Base-by-base conservation (phyloP, 1,139 yeast genomes). In the Geotrichum siamense region DNA sequence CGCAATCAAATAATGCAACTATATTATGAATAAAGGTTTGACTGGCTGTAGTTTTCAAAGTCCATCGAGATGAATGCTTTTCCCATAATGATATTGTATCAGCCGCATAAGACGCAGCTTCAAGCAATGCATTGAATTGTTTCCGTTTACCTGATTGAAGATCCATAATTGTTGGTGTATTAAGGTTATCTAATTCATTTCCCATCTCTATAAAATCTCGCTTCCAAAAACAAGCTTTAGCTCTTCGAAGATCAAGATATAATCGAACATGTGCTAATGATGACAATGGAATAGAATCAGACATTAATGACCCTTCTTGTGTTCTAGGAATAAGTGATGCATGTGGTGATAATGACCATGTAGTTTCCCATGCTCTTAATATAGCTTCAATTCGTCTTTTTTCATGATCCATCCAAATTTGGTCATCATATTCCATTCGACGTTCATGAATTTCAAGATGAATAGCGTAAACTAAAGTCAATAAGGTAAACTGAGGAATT, bases 391-490 rank as follows among this genome's bases (percentile, higher is more conserved):
- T 41, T 8, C 51, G 49, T 3, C 48, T 43, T 45, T 53, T 55
- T 32, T 55, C 55, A 9, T 44, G 43, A 29, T 55, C 54, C 19
- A 58, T 47, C 58, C 64, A 54, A 22, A 10, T 17, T 27, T 42
- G 41, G 5, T 32, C 39, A 42, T 52, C 55, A 42, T 52, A 58
- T 21, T 50, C 45, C 13, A 46, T 46, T 16, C 59, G 50, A 17
- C 57, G 54, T 35, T 53, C 56, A 39, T 75, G 80, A 33, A 84
- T 79, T 55, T 71, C 75, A 55, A 83, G 86, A 58, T 84, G 91
- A 38, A 84, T 69, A 26, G 84, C 79, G 65, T 84, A 74, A 53
- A 86, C 67, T 52, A 83, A 68, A 2, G 84, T 73, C 39, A 87
- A 63, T 47, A 81, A 60, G 16, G 86, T 78, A 41, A 63, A 62